Evolutionary conservation across 2,329 filamentous ascomycete genomes (phyloP).

Genomic region (Magnaporthales sp.): DNA sequence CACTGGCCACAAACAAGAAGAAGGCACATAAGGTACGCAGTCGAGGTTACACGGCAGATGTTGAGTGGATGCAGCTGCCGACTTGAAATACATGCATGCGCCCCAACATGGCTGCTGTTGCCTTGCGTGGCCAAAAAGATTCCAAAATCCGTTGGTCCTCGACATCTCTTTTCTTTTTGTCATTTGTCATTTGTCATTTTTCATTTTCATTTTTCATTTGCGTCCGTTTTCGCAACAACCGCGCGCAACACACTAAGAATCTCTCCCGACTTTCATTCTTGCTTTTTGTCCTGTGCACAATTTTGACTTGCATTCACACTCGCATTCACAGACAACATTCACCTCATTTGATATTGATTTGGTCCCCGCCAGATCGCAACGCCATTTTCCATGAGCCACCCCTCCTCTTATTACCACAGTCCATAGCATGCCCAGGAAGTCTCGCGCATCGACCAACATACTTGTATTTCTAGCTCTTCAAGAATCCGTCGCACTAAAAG

Average conservation of each 20-base stretch:
- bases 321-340: background rate
- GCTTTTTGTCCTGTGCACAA: background rate
- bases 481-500: background rate
- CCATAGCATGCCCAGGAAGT: background rate
- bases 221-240: background rate
- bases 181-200: background rate
- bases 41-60: background rate
- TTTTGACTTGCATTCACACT: background rate
- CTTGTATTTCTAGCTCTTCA: background rate
- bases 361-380: background rate
- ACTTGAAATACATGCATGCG: background rate
- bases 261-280: background rate
- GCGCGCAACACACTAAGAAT: background rate
- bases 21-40: background rate
- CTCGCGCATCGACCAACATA: background rate
- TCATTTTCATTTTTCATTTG: background rate
- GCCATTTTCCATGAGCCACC: background rate
- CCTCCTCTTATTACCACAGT: background rate
- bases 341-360: background rate
- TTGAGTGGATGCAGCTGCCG: background rate
- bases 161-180: background rate
- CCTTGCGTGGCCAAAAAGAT: background rate
- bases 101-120: background rate
- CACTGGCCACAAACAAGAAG: background rate
- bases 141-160: background rate